Evolutionary conservation across 2,329 filamentous ascomycete genomes (phyloP).

Genomic region (Macrophomina tecta): DNA sequence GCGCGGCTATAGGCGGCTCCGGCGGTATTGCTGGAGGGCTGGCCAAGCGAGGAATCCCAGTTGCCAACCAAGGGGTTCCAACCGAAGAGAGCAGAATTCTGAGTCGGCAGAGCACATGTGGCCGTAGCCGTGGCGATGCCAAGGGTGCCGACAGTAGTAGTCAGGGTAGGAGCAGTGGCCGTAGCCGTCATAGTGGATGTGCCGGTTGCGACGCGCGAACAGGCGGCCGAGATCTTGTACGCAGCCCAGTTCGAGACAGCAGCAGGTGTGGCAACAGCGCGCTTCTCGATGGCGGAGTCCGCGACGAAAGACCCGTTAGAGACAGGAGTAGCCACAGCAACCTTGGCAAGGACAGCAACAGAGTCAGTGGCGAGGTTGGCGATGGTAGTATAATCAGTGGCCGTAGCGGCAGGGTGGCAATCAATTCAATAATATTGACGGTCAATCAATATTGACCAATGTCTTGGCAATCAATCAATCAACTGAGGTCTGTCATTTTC

Average conservation of each 20-base stretch:
- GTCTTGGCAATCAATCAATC: too few species aligned
- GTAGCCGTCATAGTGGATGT: neutral
- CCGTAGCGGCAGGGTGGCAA: too few species aligned
- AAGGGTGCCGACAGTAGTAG: neutral
- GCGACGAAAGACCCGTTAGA: too few species aligned
- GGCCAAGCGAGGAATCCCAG: too few species aligned
- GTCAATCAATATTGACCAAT: too few species aligned
- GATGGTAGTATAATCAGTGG: too few species aligned
- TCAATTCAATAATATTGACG: too few species aligned
- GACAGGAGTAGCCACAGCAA: too few species aligned
- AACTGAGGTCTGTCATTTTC: too few species aligned
- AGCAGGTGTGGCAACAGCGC: neutral
- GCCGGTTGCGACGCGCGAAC: conserved; percentile 2
- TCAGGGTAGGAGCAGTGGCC: neutral
- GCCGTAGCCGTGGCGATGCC: neutral
- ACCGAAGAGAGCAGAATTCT: too few species aligned
- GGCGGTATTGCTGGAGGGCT: neutral
- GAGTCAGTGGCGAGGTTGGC: neutral
- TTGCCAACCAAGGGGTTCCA: neutral
- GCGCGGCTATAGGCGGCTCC: neutral
- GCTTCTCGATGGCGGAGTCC: neutral
- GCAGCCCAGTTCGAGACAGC: neutral
- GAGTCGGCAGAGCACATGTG: neutral
- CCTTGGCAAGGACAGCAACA: too few species aligned
- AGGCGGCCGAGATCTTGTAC: neutral